phyloP scores from a whole-genome alignment of 1,284 basidiomycete genomes.

The Ganoderma meredithae region DNA sequence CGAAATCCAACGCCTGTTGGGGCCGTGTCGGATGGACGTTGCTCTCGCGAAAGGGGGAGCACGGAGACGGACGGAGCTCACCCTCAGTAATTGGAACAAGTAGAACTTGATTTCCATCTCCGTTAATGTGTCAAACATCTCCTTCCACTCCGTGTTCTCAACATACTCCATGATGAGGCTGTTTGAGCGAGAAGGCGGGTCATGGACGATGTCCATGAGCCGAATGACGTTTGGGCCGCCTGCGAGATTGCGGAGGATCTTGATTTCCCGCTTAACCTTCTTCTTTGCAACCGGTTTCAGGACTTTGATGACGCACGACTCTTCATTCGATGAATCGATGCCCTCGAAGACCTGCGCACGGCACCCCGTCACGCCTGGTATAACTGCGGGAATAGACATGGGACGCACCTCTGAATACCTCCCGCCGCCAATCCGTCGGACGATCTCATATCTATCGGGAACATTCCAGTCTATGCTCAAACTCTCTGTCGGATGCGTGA shows the following conservation, averaged over 20 bases:
- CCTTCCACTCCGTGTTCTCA: constrained; percentile 87
- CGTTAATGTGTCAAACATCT: constrained; percentile 75
- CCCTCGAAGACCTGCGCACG: constrained; percentile 82
- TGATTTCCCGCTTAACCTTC: constrained; percentile 95
- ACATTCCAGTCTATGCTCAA: constrained; percentile 86
- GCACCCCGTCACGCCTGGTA: not conserved
- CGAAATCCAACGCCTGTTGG: constrained; percentile 82
- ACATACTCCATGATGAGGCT: constrained; percentile 89
- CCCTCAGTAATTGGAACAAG: constrained; percentile 85
- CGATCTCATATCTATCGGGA: constrained; percentile 98
- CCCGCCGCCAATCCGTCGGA: constrained; percentile 95
- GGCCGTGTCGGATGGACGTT: not conserved
- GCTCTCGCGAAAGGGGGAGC: not conserved
- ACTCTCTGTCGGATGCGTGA: constrained; percentile 56
- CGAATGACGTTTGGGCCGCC: constrained; percentile 89
- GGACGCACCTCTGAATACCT: constrained; percentile 89
- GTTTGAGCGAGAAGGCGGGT: constrained; percentile 77
- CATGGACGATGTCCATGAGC: constrained; percentile 86
- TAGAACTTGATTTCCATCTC: constrained; percentile 89
- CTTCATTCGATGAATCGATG: constrained; percentile 80
- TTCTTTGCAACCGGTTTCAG: constrained; percentile 92
- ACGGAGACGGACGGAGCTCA: constrained; percentile 36
- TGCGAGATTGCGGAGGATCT: constrained; percentile 87
- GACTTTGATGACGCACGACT: constrained; percentile 89
- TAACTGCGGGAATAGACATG: not conserved